Base-by-base conservation (phyloP, 805 yeast species). In the Candida ponderosae region DNA sequence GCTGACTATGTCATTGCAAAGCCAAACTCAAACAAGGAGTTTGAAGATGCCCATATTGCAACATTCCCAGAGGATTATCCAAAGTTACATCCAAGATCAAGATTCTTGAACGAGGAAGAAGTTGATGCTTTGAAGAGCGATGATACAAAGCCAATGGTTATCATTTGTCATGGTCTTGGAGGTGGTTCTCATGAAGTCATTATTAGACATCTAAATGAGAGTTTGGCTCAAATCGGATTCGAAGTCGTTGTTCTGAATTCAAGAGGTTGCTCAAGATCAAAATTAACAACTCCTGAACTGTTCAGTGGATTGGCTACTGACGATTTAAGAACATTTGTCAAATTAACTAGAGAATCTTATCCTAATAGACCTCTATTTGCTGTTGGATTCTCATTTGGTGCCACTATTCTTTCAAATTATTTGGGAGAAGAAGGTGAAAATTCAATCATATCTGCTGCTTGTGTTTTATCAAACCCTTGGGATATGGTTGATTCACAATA, bases 181-280 rank as follows among this genome's bases (percentile, higher is more conserved):
- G 90, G 93, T 40, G 94, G 94, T 2, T 77, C 86, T 14, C 83
- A 79, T 47, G 93, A 83, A 54, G 76, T 84, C 17, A 79, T 79
- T 40, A 72, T 82, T 33, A 67, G 87, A 43, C 70, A 81, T 8
- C 60, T 77, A 29, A 58, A 75, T 28, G 60, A 62, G 33, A 56
- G 60, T 17, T 57, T 79, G 34, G 65, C 70, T 24, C 48, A 54
- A 1, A 59, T 60, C 14, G 60, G 62, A 38, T 67, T 77, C 53
- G 76, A 80, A 57, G 80, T 78, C 34, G 81, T 79, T 16, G 74
- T 72, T 4, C 51, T 83, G 34, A 81, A 81, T 53, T 68, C 83
- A 15, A 66, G 94, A 51, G 94, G 94, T 4, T 82, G 90, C 58
- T 81, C 86, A 23, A 70, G 85, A 51, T 80, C 86, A 17, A 79